A percentile compares a stretch with the other conserved stretches of the same genome.
Evolutionary conservation across 1,139 yeast species (phyloP).

Genomic region (Diutina catenulata): DNA sequence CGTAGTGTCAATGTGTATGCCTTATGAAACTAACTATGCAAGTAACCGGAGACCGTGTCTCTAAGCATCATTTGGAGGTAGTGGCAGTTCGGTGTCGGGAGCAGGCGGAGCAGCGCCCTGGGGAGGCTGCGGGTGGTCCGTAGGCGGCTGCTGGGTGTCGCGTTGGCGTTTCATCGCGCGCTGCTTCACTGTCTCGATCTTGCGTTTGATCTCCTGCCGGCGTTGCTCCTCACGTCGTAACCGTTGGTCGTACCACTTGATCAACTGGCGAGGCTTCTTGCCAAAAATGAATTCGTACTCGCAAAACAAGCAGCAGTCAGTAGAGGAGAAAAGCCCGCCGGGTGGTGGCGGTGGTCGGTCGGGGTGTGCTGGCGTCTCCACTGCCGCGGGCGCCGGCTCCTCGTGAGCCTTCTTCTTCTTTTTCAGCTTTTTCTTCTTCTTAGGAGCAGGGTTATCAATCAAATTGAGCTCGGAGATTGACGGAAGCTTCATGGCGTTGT

Average conservation of each 20-base stretch:
- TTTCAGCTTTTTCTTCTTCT: conserved; percentile 16
- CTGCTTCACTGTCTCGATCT: conserved; percentile 26
- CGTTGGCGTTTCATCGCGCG: conserved; percentile 17
- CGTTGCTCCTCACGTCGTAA: conserved; percentile 23
- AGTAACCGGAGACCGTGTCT: no score
- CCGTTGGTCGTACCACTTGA: conserved; percentile 33
- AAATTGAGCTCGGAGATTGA: neutral
- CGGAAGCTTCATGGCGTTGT: neutral
- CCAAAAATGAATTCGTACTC: conserved; percentile 52
- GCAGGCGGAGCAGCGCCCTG: no score
- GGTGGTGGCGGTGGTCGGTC: neutral
- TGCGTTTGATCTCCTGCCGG: conserved; percentile 22
- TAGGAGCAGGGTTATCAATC: conserved; percentile 5
- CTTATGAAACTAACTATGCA: no score
- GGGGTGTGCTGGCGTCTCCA: no score
- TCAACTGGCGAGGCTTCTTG: conserved; percentile 33
- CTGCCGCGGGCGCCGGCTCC: conserved; percentile 5
- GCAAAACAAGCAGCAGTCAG: conserved; percentile 39
- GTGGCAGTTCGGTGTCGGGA: no score
- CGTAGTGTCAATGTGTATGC: no score
- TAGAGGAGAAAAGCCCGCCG: neutral
- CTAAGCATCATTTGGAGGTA: no score
- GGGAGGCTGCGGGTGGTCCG: no score
- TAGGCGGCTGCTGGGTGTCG: neutral
- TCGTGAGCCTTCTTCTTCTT: conserved; percentile 11